These are phyloP conservation scores for Coix lacrymajobi DNA, from an alignment of 176 grass and related monocot species.

Conservation along the genomic window DNA sequence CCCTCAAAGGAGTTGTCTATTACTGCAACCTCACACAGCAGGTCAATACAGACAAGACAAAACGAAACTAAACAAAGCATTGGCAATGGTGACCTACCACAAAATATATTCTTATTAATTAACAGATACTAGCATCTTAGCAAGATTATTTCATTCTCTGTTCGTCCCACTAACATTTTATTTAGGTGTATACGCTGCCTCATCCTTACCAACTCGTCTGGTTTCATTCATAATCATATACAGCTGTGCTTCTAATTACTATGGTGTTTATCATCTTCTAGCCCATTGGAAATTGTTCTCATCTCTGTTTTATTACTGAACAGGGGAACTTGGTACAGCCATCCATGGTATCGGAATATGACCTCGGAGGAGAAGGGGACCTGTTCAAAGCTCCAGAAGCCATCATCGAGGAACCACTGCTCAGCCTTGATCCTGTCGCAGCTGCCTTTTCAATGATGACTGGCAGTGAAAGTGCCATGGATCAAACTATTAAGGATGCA, in stretches of 20 bases:
- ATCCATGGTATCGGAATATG: slow-evolving; percentile 68
- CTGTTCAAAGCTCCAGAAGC: slow-evolving; percentile 89
- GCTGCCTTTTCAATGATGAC: slow-evolving; percentile 81
- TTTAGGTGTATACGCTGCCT: not conserved
- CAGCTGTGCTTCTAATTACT: not conserved
- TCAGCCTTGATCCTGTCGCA: slow-evolving; percentile 53
- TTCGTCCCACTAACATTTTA: not conserved
- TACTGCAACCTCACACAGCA: not conserved
- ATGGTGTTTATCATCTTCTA: not conserved
- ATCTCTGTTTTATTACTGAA: slow-evolving; percentile 12
- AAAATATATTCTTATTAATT: not conserved
- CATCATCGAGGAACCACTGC: slow-evolving; percentile 59
- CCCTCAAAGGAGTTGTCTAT: not conserved
- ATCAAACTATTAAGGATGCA: slow-evolving; percentile 44
- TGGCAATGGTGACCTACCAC: not conserved
- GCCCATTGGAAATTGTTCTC: not conserved
- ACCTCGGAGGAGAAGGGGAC: slow-evolving; percentile 86
- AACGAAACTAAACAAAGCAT: not conserved
- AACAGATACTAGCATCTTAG: not conserved
- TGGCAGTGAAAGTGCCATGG: slow-evolving; percentile 37
- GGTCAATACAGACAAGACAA: slow-evolving; percentile 3
- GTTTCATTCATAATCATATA: slow-evolving; percentile 7
- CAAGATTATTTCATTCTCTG: not conserved
- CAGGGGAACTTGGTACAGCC: slow-evolving; percentile 58
- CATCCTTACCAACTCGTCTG: not conserved